Evolutionary conservation across 1,284 basidiomycete genomes (phyloP), one percentile per base, ranked within the genome.

Genomic region (Cryptococcus sp.): DNA sequence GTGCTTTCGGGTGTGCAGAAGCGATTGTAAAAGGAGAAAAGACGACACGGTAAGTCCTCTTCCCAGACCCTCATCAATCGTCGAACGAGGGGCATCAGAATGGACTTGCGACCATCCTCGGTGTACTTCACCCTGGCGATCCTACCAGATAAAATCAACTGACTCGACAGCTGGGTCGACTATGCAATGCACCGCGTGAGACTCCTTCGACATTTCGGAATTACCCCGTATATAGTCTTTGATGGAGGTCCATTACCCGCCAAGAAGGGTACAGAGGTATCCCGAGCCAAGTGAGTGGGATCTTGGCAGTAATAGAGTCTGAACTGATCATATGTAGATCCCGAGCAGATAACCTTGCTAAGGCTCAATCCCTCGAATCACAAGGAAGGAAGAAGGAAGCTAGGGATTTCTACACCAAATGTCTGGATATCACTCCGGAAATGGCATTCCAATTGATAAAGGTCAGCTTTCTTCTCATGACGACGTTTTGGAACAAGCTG

Each of bases 361-460:
- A 82, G 43, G 96, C 89, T 8, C 84, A 87, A 48, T 79, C 82
- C 4, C 79, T 96, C 3, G 81, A 87, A 31, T 81, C 84, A 2
- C 87, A 93, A 72, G 92, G 91, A 11, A 86, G 86, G 67, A 80
- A 83, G 61, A 80, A 79, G 36, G 86, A 91, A 66, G 96, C 96
- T 10, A 81, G 92, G 30, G 93, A 98, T 30, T 83, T 80, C 68
- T 98, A 90, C 72, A 83, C 87, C 59, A 96, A 96, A 75, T 92
- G 89, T 65, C 79, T 98, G 51, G 96, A 99, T 64, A 89, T 99
- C 49, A 97, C 92, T 3, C 95, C 96, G 1, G 86, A 93, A 72
- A 95, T 98, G 90, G 96, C 96, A 4, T 94, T 84, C 71, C 95
- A 98, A 76, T 80, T 98, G 60, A 98, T 98, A 80, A 97, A 98